A percentile compares a stretch with the other conserved stretches of the same genome.
Evolutionary conservation across 2,329 filamentous ascomycete genomes (phyloP).

Genomic region (Penicillium sp.): DNA sequence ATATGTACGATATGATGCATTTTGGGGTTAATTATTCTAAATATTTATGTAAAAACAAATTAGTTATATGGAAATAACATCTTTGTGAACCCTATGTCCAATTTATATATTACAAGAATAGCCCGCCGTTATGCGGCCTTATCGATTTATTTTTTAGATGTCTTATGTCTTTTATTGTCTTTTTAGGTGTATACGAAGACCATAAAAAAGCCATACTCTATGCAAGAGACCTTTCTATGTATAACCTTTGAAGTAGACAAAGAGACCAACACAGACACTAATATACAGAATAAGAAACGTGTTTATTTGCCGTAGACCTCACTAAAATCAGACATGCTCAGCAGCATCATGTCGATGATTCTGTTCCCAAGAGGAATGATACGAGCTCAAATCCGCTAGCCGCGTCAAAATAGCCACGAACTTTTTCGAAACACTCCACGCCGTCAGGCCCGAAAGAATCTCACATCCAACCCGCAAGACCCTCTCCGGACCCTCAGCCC

Average conservation of each 20-base stretch:
- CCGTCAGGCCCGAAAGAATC: conserved; percentile 33
- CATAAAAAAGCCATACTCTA: no score
- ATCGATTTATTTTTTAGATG: no score
- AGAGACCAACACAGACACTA: background rate
- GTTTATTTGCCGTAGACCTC: background rate
- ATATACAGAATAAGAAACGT: background rate
- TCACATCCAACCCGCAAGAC: conserved; percentile 43
- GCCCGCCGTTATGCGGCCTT: no score
- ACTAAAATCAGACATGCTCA: background rate
- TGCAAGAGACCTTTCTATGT: no score
- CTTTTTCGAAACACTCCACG: conserved; percentile 40
- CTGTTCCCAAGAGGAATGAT: conserved; percentile 8
- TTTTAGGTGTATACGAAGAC: no score
- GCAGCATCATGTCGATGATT: background rate
- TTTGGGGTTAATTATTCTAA: no score
- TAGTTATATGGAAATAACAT: background rate
- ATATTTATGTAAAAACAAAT: no score
- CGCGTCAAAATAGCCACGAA: conserved; percentile 35
- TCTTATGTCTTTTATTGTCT: no score
- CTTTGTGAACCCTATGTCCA: background rate
- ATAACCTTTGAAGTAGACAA: background rate
- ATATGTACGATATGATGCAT: background rate
- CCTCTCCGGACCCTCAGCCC: conserved; percentile 37
- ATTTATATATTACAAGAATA: background rate
- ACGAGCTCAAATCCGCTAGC: conserved; percentile 29